phyloP scores from a whole-genome alignment of 1,284 basidiomycete species.

The Trichosporon ovoides region DNA sequence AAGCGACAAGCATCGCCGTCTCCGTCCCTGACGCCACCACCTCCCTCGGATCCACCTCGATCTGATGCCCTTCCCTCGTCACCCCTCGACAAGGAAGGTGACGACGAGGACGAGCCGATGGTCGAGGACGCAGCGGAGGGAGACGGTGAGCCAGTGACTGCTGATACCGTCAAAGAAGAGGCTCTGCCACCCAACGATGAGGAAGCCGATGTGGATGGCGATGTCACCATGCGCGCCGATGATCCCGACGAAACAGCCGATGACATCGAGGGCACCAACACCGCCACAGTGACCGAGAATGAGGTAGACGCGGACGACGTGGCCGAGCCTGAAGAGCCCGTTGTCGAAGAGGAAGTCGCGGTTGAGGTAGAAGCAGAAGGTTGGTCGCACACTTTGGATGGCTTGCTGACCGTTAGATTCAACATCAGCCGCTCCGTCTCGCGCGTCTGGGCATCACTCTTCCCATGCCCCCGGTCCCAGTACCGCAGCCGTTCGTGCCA shows the following conservation, averaged over 20 bases:
- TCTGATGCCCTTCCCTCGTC: constrained; percentile 18
- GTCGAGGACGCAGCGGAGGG: constrained; percentile 5
- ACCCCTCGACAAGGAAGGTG: constrained; percentile 7
- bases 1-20: constrained; percentile 18
- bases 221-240: constrained; percentile 25
- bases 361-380: constrained; percentile 13
- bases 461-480: constrained; percentile 44
- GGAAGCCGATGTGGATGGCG: constrained; percentile 21
- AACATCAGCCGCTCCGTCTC: background rate
- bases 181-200: constrained; percentile 12
- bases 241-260: constrained; percentile 7
- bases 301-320: constrained; percentile 3
- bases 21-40: constrained; percentile 28
- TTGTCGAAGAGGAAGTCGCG: constrained; percentile 18
- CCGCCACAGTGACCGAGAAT: background rate
- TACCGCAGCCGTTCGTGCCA: constrained; percentile 52
- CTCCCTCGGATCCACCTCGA: constrained; percentile 21
- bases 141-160: background rate
- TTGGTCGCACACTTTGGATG: background rate
- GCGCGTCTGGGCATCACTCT: constrained; percentile 24
- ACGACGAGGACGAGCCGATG: background rate
- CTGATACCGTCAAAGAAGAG: constrained; percentile 2
- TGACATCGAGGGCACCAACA: background rate
- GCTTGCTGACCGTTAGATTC: constrained; percentile 4
- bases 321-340: constrained; percentile 5